A percentile compares a stretch with the other conserved stretches of the same genome.
These are phyloP conservation scores for Tripidium arundinaceum DNA, from an alignment of 202 grass and related monocot species.

Conservation along the genomic window DNA sequence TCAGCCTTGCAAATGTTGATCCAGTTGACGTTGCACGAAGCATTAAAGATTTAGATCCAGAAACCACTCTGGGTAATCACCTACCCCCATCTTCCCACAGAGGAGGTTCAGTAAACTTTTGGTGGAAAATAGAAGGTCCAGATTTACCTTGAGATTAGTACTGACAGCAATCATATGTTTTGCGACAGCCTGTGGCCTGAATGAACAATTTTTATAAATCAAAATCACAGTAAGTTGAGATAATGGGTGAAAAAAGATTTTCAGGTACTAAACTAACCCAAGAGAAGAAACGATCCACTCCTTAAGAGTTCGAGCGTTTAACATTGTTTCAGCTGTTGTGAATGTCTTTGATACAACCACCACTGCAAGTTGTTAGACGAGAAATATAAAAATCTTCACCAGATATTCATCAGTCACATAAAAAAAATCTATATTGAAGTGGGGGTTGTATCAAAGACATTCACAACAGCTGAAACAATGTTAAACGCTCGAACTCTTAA, in stretches of 20 bases:
- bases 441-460: conserved; percentile 98
- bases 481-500: conserved; percentile 96
- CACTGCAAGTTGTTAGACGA: too few species aligned
- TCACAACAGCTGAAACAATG: conserved; percentile 99
- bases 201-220: conserved; percentile 35
- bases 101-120: conserved; percentile 7
- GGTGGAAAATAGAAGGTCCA: background rate
- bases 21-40: conserved; percentile 93
- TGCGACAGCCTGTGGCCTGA: conserved; percentile 75
- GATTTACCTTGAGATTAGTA: conserved; percentile 82
- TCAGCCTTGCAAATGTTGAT: conserved; percentile 98
- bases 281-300: conserved; percentile 90
- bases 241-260: background rate
- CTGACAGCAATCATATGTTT: conserved; percentile 99
- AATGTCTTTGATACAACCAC: conserved; percentile 54
- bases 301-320: conserved; percentile 97
- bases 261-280: conserved; percentile 58
- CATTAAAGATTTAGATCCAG: conserved; percentile 91
- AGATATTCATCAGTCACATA: too few species aligned
- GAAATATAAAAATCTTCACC: too few species aligned
- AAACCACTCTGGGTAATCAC: conserved; percentile 90
- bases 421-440: too few species aligned
- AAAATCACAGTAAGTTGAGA: conserved; percentile 9
- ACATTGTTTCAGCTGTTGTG: conserved; percentile 98
- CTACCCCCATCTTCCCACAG: background rate